Evolutionary conservation across 2,329 filamentous ascomycete genomes (phyloP), one percentile per base, ranked within the genome.

Genomic region (Onygena corvina): DNA sequence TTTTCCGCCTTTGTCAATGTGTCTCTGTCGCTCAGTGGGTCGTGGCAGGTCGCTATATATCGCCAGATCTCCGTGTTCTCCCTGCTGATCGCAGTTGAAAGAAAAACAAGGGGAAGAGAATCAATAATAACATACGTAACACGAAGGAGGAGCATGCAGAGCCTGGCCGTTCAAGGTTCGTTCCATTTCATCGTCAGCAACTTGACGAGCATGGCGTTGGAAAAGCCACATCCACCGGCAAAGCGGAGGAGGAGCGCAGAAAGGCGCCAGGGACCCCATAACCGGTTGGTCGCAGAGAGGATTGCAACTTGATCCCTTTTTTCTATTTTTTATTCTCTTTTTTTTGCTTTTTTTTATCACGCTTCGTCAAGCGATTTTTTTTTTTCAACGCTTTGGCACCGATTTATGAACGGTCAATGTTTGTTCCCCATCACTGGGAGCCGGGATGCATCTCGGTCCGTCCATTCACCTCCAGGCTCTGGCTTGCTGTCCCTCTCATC

Each of bases 191-290:
- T 25, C 16, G n/a, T n/a, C 18, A 40, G 21, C 25, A 40, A 21
- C 36, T 40, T 40, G 36, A 40, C 36, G 36, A 40, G 36, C 36
- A 21, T 40, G 36, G 36, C 36, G 36, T 40, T n/a, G 36, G 36
- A 21, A n/a, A 40, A 40, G 36, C 36, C 36, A 40, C 36, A 40
- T n/a, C 36, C 34, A 38, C 21, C 36, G 34, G 34, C 20, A 40
- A 21, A 40, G 36, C 18, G 25, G 36, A 29, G 18, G 14, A 18
- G 25, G n/a, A n/a, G n/a, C n/a, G n/a, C n/a, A n/a, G n/a, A n/a
- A n/a, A n/a, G n/a, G n/a, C n/a, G 36, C 36, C 9, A 21, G 36
- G 36, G 21, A 40, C 36, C 20, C 36, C 36, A 23, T 21, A 21
- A 11, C 11, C n/a, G n/a, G 34, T 11, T 38, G 34, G 21, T 40